These are phyloP conservation scores for Podila horticola DNA, from an alignment of 192 early-diverging fungal species.

Conservation along the genomic window DNA sequence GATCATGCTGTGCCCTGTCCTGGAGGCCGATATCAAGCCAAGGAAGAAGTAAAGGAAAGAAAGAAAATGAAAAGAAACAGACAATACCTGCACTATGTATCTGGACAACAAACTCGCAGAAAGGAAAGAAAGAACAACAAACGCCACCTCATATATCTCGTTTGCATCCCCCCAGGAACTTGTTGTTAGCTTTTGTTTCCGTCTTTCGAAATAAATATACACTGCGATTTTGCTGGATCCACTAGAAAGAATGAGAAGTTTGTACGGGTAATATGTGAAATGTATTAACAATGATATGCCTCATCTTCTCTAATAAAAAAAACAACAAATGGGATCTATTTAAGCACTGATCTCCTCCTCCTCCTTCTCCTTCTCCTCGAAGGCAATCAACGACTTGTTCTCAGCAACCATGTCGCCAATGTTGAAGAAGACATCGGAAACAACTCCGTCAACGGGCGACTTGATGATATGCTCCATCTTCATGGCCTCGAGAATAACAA, in stretches of 20 bases:
- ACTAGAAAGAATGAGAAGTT: no score
- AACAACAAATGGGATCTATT: not conserved
- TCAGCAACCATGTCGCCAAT: slow-evolving; percentile 91
- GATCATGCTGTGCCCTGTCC: slow-evolving; percentile 46
- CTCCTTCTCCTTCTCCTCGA: slow-evolving; percentile 62
- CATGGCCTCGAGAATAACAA: slow-evolving; percentile 96
- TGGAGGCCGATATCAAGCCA: slow-evolving; percentile 45
- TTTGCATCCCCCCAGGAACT: no score
- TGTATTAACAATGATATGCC: no score
- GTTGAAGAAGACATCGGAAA: slow-evolving; percentile 81
- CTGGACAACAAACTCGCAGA: no score
- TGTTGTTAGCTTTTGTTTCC: no score
- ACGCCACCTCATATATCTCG: no score
- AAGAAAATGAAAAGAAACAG: not conserved
- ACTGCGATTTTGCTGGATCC: no score
- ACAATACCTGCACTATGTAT: not conserved
- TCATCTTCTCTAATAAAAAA: not conserved
- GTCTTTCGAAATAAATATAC: no score
- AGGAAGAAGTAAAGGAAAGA: slow-evolving; percentile 33
- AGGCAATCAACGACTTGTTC: slow-evolving; percentile 82
- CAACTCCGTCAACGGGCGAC: slow-evolving; percentile 76
- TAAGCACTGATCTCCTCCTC: slow-evolving; percentile 13
- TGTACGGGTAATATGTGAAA: no score
- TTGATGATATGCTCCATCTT: slow-evolving; percentile 99
- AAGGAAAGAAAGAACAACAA: no score